Conservation (phyloP, 129 eudicot genomes). For the Chrysanthemum lavandulifolium region DNA sequence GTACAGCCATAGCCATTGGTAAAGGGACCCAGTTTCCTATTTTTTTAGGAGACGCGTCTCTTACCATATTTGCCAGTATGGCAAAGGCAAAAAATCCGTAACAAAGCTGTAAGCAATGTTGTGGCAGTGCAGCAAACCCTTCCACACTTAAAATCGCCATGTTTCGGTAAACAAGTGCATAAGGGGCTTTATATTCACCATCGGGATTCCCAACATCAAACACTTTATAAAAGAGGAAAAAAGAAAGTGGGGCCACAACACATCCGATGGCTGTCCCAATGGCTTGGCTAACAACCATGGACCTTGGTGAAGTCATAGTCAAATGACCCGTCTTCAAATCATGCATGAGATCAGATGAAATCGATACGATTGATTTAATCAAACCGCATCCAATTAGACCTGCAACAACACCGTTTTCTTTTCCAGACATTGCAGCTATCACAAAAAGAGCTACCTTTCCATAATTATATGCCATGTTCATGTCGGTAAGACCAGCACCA, state of each 20-base stretch:
- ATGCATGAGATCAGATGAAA: constrained; percentile 86
- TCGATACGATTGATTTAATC: constrained; percentile 74
- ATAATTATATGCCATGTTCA: constrained; percentile 93
- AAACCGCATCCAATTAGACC: constrained; percentile 86
- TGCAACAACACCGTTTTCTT: constrained; percentile 70
- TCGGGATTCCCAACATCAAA: constrained; percentile 77
- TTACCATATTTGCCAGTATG: constrained; percentile 46
- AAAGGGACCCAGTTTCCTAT: constrained; percentile 73
- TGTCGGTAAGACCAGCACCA: constrained; percentile 92
- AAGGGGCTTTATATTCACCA: constrained; percentile 83
- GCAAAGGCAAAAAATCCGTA: constrained; percentile 84
- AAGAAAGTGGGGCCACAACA: constrained; percentile 77
- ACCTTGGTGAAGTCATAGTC: constrained; percentile 80
- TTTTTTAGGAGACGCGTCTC: constrained; percentile 44
- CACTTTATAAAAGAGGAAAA: constrained; percentile 75
- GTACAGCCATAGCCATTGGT: constrained; percentile 98
- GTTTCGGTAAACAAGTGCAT: constrained; percentile 80
- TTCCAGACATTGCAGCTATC: constrained; percentile 64
- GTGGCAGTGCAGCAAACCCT: constrained; percentile 83
- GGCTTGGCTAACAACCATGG: constrained; percentile 83
- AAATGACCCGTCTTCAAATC: constrained; percentile 90
- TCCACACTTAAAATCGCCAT: constrained; percentile 91
- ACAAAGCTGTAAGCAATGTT: constrained; percentile 80
- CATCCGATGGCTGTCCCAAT: constrained; percentile 93
- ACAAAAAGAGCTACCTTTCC: constrained; percentile 90